These are phyloP conservation scores for Pharus latifolius DNA, from an alignment of 176 grass and related monocot genomes.

Conservation along the genomic window DNA sequence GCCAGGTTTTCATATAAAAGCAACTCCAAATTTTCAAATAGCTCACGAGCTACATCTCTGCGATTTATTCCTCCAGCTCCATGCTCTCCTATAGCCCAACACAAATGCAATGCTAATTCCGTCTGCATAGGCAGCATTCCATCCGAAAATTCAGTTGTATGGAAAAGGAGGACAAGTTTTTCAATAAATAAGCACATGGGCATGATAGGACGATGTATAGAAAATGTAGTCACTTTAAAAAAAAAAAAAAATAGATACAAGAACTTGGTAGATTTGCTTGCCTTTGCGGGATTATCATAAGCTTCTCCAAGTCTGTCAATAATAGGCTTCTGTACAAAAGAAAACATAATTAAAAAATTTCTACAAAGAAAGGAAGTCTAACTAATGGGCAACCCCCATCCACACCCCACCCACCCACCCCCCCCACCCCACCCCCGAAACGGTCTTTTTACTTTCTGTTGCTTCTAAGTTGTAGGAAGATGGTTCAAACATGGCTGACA, in stretches of 20 bases:
- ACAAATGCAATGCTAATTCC: constrained; percentile 87
- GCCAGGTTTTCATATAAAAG: constrained; percentile 89
- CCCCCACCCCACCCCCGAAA: too few relatives aligned
- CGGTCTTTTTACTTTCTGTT: background rate
- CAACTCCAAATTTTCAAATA: constrained; percentile 89
- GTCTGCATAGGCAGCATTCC: constrained; percentile 31
- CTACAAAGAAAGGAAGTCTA: background rate
- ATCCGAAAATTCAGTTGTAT: background rate
- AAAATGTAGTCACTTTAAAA: background rate
- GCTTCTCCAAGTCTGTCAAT: constrained; percentile 74
- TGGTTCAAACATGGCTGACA: too few relatives aligned
- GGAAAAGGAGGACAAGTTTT: background rate
- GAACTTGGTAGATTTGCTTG: constrained; percentile 2
- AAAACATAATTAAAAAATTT: background rate
- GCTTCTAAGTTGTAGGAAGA: background rate
- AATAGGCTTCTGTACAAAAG: constrained; percentile 87
- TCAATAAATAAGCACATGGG: background rate
- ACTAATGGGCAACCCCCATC: too few relatives aligned
- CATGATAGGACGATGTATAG: background rate
- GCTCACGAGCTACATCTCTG: constrained; percentile 84
- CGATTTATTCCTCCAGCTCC: constrained; percentile 61
- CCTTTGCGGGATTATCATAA: constrained; percentile 84
- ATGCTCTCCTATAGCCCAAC: constrained; percentile 93
- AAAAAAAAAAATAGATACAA: background rate
- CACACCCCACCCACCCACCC: too few relatives aligned